Conservation (phyloP, 2,329 filamentous ascomycete genomes). For the Plectosphaerella sp. region DNA sequence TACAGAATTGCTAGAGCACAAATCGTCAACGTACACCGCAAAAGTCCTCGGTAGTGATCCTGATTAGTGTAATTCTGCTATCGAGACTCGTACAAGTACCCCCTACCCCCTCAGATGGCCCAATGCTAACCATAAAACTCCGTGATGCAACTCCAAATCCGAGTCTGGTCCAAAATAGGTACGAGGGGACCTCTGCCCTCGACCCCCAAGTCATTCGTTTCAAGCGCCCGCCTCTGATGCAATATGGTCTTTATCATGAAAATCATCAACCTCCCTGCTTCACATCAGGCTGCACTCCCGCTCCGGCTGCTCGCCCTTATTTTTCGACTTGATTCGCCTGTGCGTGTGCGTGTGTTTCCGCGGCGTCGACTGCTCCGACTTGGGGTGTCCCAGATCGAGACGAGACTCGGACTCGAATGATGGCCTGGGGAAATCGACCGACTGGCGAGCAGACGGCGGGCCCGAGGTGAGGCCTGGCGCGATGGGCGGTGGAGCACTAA, state of each 20-base stretch:
- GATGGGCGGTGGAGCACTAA: conserved; percentile 6
- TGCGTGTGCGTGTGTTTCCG: conserved; percentile 27
- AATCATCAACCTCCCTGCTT: conserved; percentile 1
- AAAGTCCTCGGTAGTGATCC: too few relatives aligned
- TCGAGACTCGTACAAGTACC: too few relatives aligned
- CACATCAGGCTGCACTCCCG: conserved; percentile 47
- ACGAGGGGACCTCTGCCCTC: too few relatives aligned
- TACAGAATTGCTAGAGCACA: too few relatives aligned
- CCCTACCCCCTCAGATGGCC: too few relatives aligned
- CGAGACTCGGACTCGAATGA: conserved; percentile 2
- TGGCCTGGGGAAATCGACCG: background rate
- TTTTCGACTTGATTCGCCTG: conserved; percentile 28
- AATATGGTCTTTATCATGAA: background rate
- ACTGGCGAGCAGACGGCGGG: background rate
- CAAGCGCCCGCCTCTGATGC: too few relatives aligned
- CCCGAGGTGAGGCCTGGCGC: background rate
- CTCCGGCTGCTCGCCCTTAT: conserved; percentile 31
- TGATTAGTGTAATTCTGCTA: too few relatives aligned
- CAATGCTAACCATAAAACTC: too few relatives aligned
- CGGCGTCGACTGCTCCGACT: conserved; percentile 2
- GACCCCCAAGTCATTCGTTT: too few relatives aligned
- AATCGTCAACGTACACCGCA: too few relatives aligned
- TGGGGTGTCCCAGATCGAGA: background rate
- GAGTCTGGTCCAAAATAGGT: too few relatives aligned
- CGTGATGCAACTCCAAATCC: too few relatives aligned